Base-by-base conservation (phyloP, 345 rosid genomes). In the Cochlearia excelsa region DNA sequence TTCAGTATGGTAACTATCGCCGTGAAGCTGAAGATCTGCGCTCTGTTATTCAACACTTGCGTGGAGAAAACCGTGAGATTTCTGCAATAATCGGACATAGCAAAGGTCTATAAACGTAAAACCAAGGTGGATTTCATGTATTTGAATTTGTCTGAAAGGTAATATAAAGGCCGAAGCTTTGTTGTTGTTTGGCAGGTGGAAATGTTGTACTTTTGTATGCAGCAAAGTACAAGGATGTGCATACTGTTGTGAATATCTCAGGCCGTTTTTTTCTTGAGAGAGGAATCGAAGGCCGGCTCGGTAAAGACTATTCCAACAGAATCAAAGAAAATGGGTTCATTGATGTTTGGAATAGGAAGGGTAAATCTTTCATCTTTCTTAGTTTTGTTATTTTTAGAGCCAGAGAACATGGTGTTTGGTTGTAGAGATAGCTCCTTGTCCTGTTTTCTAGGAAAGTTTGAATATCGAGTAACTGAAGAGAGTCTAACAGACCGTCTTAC, bases 181-280 rank as follows among this genome's bases (percentile, higher is more conserved):
- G 52, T 57, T 57, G 46, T 51, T 50, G 71, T 64, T 57, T 49
- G 75, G 61, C 80, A 84, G 96, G 98, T 63, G 95, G 95, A 51
- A 92, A 83, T 78, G 95, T 75, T 43, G 96, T 80, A 68, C 90
- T 91, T 50, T 69, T 91, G 34, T 83, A 84, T 77, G 85, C 96
- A 71, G 84, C 96, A 4, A 86, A 86, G 70, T 82, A 88, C 71
- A 73, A 81, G 2, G 87, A 81, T 42, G 69, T 91, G 47, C 49
- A 45, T 16, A 70, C 39, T 8, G 82, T 88, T 4, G 78, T 91
- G 55, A 88, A 86, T 59, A 74, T 91, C 62, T 81, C 96, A 29
- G 95, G 90, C 2, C 80, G 88, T n/a, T 91, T 82, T 66, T 49
- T 80, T 71, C 77, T 88, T 28, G 76, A 80, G 69, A 82, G 77